Evolutionary conservation across 352 stramenopile genomes (phyloP).

Genomic region (Phytophthora aleatoria): DNA sequence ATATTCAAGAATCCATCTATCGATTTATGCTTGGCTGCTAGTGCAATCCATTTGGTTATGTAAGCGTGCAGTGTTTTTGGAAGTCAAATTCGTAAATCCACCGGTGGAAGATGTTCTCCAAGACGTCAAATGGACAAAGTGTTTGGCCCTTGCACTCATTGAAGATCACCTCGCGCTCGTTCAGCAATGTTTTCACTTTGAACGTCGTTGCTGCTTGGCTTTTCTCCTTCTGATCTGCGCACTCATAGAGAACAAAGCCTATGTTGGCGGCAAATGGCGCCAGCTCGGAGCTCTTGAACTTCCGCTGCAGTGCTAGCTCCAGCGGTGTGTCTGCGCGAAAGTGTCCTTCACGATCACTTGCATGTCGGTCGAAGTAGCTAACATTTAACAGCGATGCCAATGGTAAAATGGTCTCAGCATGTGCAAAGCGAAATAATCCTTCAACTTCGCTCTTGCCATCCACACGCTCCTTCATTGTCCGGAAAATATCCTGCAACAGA

Average conservation of each 20-base stretch:
- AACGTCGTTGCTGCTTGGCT: slow-evolving; percentile 18
- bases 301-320: slow-evolving; percentile 45
- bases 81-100: slow-evolving; percentile 83
- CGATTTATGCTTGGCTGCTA: not conserved
- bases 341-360: slow-evolving; percentile 58
- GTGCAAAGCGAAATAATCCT: slow-evolving; percentile 84
- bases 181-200: slow-evolving; percentile 64
- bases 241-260: slow-evolving; percentile 83
- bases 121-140: slow-evolving; percentile 58
- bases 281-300: slow-evolving; percentile 63
- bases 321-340: slow-evolving; percentile 67
- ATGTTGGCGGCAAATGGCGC: slow-evolving; percentile 84
- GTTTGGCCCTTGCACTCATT: slow-evolving; percentile 44
- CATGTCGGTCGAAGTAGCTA: slow-evolving; percentile 68
- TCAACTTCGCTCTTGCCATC: slow-evolving; percentile 42
- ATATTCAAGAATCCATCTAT: slow-evolving; percentile 13
- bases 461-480: slow-evolving; percentile 53
- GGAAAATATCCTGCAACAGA: slow-evolving; percentile 69
- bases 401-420: slow-evolving; percentile 84
- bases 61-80: slow-evolving; percentile 46
- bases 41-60: not conserved
- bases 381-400: slow-evolving; percentile 76
- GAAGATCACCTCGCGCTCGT: slow-evolving; percentile 68
- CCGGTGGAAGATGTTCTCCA: slow-evolving; percentile 60
- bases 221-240: slow-evolving; percentile 17